Base-by-base conservation (phyloP, 2,329 filamentous ascomycete species). In the Monosporascus sp. region DNA sequence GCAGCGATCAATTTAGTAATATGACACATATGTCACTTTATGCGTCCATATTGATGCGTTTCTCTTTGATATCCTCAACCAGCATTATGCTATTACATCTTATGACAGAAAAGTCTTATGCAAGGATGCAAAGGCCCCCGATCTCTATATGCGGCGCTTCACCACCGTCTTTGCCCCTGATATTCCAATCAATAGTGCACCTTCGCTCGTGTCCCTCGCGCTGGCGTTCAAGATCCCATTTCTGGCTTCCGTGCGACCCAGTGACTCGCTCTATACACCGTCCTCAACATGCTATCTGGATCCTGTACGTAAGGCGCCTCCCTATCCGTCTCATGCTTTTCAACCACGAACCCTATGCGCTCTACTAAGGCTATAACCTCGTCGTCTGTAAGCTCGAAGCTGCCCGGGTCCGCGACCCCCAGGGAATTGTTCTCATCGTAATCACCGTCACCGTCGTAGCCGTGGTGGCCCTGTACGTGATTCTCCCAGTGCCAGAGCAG, bases 401-500 rank as follows among this genome's bases (percentile, higher is more conserved):
- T 91, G 0, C 94, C 94, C 0, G 91, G 90, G 62, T 96, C 91
- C 0, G 85, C 91, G 58, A 97, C 95, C 1, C 91, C 91, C 45
- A 80, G 76, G 17, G 76, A 78, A 54, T 70, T 74, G 50, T 70
- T 73, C 34, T 71, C 71, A 56, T 80, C 77, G 57, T 77, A 72
- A 55, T 79, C 76, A 31, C 74, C 76, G 49, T 80, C 77, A 27
- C 74, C 76, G 50, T 80, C 77, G 41, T 76, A 73, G 14, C 80
- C 75, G 64, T 82, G 76, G 59, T 80, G 78, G 40, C 82, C 81
- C 0, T 82, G 82, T 1, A 82, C 78, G 43, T 86, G 81, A 60
- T 91, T 87, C 67, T 95, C 91, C 69, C 95, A 97, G 70, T 99
- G 95, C 94, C 94, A 99, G 41, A 97, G 76, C 52, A 99, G 73